These are phyloP conservation scores for Suillus hirtellus DNA, from an alignment of 768 basidiomycete genomes.

Conservation along the genomic window DNA sequence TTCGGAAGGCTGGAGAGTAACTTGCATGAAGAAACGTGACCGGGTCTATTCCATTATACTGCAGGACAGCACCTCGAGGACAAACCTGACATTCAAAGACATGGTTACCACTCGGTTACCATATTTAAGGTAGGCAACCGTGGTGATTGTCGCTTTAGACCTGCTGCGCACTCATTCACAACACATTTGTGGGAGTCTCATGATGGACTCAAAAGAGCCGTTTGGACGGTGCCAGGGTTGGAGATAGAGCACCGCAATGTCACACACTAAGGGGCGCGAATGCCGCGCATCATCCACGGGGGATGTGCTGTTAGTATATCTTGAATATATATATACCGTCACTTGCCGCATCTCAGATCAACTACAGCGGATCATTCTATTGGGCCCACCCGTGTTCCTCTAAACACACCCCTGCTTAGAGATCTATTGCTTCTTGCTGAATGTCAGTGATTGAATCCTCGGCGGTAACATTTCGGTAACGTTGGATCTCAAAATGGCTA, in stretches of 20 bases:
- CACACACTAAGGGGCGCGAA: slow-evolving; percentile 24
- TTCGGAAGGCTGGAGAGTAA: slow-evolving; percentile 14
- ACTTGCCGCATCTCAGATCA: slow-evolving; percentile 21
- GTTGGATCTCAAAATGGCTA: background rate
- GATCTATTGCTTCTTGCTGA: background rate
- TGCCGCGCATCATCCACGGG: slow-evolving; percentile 15
- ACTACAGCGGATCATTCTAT: slow-evolving; percentile 30
- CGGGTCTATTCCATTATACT: slow-evolving; percentile 25
- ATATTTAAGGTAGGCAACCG: slow-evolving; percentile 26
- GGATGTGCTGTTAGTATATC: slow-evolving; percentile 13
- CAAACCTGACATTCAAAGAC: slow-evolving; percentile 20
- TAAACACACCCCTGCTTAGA: background rate
- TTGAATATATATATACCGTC: slow-evolving; percentile 7
- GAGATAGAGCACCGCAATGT: slow-evolving; percentile 17
- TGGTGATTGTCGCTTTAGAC: slow-evolving; percentile 32
- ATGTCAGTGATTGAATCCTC: background rate
- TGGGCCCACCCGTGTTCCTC: background rate
- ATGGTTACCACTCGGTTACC: slow-evolving; percentile 31
- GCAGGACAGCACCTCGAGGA: slow-evolving; percentile 22
- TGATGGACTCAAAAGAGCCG: slow-evolving; percentile 12
- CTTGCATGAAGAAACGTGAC: slow-evolving; percentile 28
- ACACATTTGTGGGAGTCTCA: slow-evolving; percentile 14
- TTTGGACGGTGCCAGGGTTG: slow-evolving; percentile 16
- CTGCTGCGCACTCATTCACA: slow-evolving; percentile 34
- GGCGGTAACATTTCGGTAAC: background rate